Conservation (phyloP, 2,329 filamentous ascomycete genomes). For the Hymenotorrendiella dingleyae region DNA sequence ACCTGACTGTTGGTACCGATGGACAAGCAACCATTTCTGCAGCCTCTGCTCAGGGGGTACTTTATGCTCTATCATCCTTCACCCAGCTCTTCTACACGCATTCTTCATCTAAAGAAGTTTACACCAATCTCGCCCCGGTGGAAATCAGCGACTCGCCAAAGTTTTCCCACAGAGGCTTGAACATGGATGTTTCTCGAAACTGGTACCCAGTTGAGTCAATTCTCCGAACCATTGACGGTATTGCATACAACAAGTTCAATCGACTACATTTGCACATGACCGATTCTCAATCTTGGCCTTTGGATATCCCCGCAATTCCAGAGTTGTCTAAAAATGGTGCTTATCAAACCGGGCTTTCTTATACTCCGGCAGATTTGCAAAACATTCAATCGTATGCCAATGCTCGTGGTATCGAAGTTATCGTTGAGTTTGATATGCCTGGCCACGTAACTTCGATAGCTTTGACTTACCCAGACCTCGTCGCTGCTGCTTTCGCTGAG, state of each 20-base stretch:
- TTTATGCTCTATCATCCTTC: constrained; percentile 71
- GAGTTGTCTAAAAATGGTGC: constrained; percentile 67
- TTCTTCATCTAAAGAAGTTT: constrained; percentile 50
- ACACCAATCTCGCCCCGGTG: constrained; percentile 67
- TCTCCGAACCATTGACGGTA: constrained; percentile 67
- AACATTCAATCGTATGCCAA: constrained; percentile 66
- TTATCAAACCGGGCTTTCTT: constrained; percentile 61
- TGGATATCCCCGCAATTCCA: constrained; percentile 72
- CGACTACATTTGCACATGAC: constrained; percentile 75
- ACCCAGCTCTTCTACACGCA: constrained; percentile 74
- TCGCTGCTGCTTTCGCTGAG: constrained; percentile 55
- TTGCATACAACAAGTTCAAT: constrained; percentile 79
- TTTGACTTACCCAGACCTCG: constrained; percentile 63
- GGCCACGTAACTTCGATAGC: constrained; percentile 68
- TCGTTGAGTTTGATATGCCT: constrained; percentile 76
- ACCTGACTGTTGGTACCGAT: constrained; percentile 49
- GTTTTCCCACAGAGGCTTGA: constrained; percentile 72
- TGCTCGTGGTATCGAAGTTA: constrained; percentile 62
- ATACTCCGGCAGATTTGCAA: constrained; percentile 58
- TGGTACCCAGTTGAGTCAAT: constrained; percentile 52
- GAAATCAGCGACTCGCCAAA: constrained; percentile 65
- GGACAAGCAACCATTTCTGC: constrained; percentile 60
- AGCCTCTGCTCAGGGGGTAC: constrained; percentile 60
- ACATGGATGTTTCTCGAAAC: constrained; percentile 71
- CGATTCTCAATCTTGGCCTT: constrained; percentile 79